phyloP scores from a whole-genome alignment of 768 basidiomycete genomes.

The Mycena filopes region DNA sequence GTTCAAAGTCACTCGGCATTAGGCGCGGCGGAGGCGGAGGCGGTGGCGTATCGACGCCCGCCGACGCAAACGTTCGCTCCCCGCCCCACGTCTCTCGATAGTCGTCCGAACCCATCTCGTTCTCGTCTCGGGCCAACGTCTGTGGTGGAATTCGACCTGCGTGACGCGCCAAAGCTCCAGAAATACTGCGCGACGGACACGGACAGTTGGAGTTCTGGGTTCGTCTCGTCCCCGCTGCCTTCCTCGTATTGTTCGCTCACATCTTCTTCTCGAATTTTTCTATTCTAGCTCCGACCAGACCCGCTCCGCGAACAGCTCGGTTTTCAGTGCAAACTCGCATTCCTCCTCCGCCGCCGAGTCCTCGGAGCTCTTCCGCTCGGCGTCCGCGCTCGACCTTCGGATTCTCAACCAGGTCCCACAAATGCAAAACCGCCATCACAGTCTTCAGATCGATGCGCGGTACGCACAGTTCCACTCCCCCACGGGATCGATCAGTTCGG shows the following conservation, averaged over 20 bases:
- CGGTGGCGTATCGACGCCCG: conserved; percentile 13
- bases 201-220: conserved; percentile 40
- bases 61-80: not conserved
- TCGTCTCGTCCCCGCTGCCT: not conserved
- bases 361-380: conserved; percentile 16
- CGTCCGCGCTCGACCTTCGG: conserved; percentile 24
- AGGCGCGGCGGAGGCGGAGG: conserved; percentile 25
- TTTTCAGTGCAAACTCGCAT: conserved; percentile 6
- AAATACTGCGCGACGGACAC: conserved; percentile 31
- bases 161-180: conserved; percentile 2
- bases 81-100: conserved; percentile 35
- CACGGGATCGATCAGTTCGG: not conserved
- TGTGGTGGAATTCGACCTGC: conserved; percentile 19
- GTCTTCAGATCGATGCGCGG: not conserved
- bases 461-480: conserved; percentile 10
- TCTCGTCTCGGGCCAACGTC: conserved; percentile 6
- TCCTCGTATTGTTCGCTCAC: not conserved
- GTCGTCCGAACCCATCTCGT: not conserved
- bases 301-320: conserved; percentile 18
- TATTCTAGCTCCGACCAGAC: conserved; percentile 14
- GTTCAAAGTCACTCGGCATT: conserved; percentile 41
- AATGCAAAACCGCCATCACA: conserved; percentile 15
- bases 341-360: conserved; percentile 5
- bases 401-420: not conserved
- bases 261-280: too few relatives aligned